Evolutionary conservation across 1,284 basidiomycete species (phyloP), one percentile per base, ranked within the genome.

Genomic region (Chondrostereum purpureum): DNA sequence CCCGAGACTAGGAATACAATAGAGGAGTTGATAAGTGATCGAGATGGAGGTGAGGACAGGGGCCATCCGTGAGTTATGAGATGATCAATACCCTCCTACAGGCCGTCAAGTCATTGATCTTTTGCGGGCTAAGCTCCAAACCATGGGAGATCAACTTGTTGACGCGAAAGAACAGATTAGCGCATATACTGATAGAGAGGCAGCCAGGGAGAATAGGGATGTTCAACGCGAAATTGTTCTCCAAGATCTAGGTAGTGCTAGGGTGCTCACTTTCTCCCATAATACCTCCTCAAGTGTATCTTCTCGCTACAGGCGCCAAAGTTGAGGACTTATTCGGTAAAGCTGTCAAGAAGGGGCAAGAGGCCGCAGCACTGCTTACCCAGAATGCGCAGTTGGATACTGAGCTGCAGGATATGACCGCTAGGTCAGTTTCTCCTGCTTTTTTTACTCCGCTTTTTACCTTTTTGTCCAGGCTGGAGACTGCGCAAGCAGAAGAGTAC

Each of bases 91-190:
- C 21, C 18, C 12, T 47, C 51, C 48, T 17, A n/a, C 39, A 78
- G 75, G 75, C 3, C 65, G 72, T 48, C 68, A 75, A 49, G 74
- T 78, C 23, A 70, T 65, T 16, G 75, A 77, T 41, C 55, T 77
- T 8, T 61, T 77, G 3, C 68, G 74, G n/a, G 70, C 75, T 49
- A 75, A 75, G 47, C 57, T 77, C 1, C 66, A 73, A 33, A 54
- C 63, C 39, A 64, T 72, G 46, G 64, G 68, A 2, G 59, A 66
- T 3, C 67, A 73, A 43, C 51, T 78, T 0, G 68, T 65, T 5
- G 69, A 75, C 43, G 55, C 68, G 0, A 66, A 66, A 47, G 57
- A 58, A 12, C 65, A 66, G 12, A 54, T 71, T 18, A 53, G 58
- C 14, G 70, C 72, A 33, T 58, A 73, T 2, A 70, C 77, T 55